Evolutionary conservation across 2,329 filamentous ascomycete species (phyloP).

Genomic region (Fonsecaea erecta): DNA sequence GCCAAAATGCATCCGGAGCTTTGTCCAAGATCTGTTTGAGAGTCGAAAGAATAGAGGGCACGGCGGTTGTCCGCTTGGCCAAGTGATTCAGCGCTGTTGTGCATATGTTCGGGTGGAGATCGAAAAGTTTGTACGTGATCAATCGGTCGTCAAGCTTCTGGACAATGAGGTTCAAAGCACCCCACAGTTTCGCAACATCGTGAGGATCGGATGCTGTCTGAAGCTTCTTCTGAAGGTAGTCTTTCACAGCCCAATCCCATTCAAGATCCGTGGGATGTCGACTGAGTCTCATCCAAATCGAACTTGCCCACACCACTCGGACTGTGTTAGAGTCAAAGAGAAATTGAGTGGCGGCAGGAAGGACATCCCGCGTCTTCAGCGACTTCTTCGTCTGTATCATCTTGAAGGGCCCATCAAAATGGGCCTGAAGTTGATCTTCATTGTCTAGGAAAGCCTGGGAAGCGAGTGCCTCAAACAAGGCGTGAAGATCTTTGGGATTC

Average conservation of each 20-base stretch:
- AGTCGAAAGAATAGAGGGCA: conserved; percentile 71
- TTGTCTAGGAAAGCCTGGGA: conserved; percentile 75
- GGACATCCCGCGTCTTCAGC: conserved; percentile 74
- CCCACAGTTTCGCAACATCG: conserved; percentile 76
- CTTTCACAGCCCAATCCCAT: conserved; percentile 86
- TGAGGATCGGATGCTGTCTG: conserved; percentile 61
- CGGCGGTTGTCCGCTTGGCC: conserved; percentile 63
- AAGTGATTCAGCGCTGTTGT: conserved; percentile 68
- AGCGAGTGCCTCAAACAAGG: conserved; percentile 86
- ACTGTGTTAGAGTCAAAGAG: conserved; percentile 73
- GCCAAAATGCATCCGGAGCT: conserved; percentile 82
- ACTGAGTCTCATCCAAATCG: conserved; percentile 69
- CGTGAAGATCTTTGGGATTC: conserved; percentile 68
- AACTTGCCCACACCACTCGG: conserved; percentile 69
- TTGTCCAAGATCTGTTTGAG: conserved; percentile 74
- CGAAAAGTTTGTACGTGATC: conserved; percentile 77
- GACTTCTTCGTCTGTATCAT: conserved; percentile 77
- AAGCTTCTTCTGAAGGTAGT: conserved; percentile 71
- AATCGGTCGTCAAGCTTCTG: conserved; percentile 72
- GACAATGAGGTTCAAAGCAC: conserved; percentile 74
- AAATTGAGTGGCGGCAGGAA: conserved; percentile 84
- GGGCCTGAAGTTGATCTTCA: conserved; percentile 56
- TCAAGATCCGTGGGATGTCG: conserved; percentile 69
- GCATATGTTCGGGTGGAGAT: conserved; percentile 73
- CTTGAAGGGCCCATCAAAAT: conserved; percentile 83